Conservation (phyloP, 345 rosid species). For the Gossypium raimondii region DNA sequence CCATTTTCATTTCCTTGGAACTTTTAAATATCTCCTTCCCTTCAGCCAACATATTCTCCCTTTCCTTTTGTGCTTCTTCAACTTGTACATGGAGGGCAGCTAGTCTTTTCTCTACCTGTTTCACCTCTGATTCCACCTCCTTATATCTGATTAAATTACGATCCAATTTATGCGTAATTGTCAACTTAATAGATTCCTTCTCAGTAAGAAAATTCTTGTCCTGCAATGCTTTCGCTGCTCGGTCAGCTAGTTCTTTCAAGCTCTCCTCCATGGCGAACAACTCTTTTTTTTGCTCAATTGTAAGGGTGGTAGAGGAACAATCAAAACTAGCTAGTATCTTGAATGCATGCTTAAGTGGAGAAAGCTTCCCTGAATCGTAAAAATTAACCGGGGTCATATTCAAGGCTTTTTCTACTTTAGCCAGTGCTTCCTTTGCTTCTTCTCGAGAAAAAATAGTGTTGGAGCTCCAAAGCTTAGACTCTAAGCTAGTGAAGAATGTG, state of each 20-base stretch:
- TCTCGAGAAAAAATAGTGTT: neutral
- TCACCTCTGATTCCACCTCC: neutral
- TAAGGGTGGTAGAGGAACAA: neutral
- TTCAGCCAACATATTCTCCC: neutral
- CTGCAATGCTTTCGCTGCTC: neutral
- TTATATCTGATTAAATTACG: neutral
- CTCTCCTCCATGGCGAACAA: neutral
- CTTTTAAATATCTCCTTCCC: neutral
- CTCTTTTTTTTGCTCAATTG: neutral
- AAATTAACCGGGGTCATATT: too few relatives aligned
- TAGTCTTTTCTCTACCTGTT: neutral
- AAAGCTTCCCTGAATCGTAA: neutral
- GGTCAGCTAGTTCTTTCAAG: neutral
- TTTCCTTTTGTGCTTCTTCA: too few relatives aligned
- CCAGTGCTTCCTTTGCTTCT: conserved; percentile 2
- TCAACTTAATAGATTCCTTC: neutral
- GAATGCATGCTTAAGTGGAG: neutral
- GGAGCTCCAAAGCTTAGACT: neutral
- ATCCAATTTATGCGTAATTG: neutral
- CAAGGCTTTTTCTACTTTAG: too few relatives aligned
- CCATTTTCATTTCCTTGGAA: neutral
- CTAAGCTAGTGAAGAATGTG: conserved; percentile 3
- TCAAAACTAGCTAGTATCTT: too few relatives aligned
- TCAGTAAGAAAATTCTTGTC: neutral
- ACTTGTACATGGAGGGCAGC: neutral